Conservation (phyloP, 441 rosid species). For the Populus trichocarpa region DNA sequence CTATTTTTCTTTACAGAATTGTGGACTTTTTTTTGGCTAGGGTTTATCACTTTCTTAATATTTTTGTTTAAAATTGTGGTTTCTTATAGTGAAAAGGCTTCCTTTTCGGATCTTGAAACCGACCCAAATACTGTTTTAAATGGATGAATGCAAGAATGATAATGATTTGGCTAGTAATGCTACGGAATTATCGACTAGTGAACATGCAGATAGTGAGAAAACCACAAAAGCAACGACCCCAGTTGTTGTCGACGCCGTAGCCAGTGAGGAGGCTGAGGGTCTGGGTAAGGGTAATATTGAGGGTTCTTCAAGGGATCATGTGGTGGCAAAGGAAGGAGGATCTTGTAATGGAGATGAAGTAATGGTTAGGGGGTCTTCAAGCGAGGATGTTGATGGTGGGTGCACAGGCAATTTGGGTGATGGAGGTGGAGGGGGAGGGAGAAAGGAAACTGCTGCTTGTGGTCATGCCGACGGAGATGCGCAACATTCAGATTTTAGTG, state of each 20-base stretch:
- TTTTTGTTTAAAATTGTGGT: not conserved
- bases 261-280: constrained; percentile 18
- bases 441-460: constrained; percentile 20
- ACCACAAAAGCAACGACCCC: not conserved
- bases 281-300: constrained; percentile 13
- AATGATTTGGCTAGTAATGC: constrained; percentile 7
- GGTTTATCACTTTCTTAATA: constrained; percentile 24
- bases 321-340: constrained; percentile 26
- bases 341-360: constrained; percentile 36
- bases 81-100: not conserved
- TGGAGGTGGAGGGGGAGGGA: constrained; percentile 23
- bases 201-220: constrained; percentile 2
- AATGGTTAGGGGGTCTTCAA: constrained; percentile 44
- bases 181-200: not conserved
- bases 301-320: constrained; percentile 16
- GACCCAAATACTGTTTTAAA: constrained; percentile 27
- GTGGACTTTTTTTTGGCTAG: constrained; percentile 16
- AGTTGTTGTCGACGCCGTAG: constrained; percentile 4
- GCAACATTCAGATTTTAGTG: constrained; percentile 6
- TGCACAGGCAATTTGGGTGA: constrained; percentile 25
- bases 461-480: constrained; percentile 14
- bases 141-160: constrained; percentile 46
- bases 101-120: constrained; percentile 25
- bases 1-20: not conserved
- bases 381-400: constrained; percentile 46